These are phyloP conservation scores for Tuber calosporum DNA, from an alignment of 495 filamentous ascomycete genomes.

Conservation along the genomic window DNA sequence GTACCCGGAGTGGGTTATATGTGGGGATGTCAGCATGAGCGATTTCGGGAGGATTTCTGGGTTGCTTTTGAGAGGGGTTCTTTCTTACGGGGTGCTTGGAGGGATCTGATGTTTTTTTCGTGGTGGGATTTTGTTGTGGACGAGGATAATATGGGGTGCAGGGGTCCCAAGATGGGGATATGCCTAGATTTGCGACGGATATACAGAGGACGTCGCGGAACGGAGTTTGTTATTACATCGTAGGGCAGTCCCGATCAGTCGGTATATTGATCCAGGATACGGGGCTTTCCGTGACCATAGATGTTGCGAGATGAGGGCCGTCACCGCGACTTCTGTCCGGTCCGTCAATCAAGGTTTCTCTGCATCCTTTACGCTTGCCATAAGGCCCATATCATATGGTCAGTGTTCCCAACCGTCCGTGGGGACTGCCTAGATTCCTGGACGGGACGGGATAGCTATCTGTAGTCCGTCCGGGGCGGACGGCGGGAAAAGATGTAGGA, in stretches of 20 bases:
- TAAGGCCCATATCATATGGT: neutral
- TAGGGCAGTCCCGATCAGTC: neutral
- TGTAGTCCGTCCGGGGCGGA: no score
- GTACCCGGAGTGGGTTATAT: neutral
- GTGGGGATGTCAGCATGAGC: neutral
- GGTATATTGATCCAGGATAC: neutral
- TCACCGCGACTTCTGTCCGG: neutral
- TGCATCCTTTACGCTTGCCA: neutral
- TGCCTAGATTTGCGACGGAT: neutral
- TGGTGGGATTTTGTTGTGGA: neutral
- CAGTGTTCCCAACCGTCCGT: no score
- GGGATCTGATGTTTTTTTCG: neutral
- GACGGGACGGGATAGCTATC: no score
- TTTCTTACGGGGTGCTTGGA: neutral
- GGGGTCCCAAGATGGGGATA: neutral
- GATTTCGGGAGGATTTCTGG: neutral
- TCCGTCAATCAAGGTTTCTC: neutral
- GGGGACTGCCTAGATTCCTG: no score
- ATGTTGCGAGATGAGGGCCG: neutral
- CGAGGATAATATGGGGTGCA: neutral
- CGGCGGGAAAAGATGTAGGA: no score
- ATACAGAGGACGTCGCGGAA: neutral
- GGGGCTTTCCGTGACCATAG: neutral
- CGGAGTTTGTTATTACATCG: neutral
- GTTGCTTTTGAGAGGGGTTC: neutral